Conservation (phyloP, 805 yeast species). For the Kuraishia floccosa region DNA sequence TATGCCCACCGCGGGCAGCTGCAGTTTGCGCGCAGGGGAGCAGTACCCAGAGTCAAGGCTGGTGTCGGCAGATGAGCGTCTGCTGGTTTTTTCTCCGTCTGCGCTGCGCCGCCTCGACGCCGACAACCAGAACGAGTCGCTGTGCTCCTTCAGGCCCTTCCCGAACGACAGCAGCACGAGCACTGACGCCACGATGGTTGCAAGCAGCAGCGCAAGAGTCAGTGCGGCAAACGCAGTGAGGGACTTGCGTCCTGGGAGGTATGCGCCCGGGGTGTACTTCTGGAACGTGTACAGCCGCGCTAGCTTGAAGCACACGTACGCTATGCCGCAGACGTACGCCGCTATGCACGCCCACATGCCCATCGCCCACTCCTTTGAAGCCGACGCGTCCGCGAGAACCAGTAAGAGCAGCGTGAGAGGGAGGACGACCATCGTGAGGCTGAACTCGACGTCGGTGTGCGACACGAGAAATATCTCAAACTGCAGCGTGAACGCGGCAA, state of each 20-base stretch:
- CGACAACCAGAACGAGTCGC: too few relatives aligned
- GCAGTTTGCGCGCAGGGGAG: too few relatives aligned
- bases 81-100: background rate
- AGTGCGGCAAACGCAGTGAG: constrained; percentile 27
- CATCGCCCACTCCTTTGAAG: constrained; percentile 17
- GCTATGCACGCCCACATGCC: constrained; percentile 13
- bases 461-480: constrained; percentile 27
- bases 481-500: constrained; percentile 32
- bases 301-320: constrained; percentile 28
- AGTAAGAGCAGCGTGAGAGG: constrained; percentile 24
- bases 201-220: constrained; percentile 18
- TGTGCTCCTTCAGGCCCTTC: background rate
- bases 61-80: constrained; percentile 1
- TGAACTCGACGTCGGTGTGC: constrained; percentile 25
- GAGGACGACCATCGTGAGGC: constrained; percentile 25
- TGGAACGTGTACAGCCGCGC: constrained; percentile 13
- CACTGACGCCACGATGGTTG: constrained; percentile 12
- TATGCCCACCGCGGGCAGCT: too few relatives aligned
- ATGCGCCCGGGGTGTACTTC: constrained; percentile 10
- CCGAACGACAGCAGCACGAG: constrained; percentile 3
- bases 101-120: too few relatives aligned
- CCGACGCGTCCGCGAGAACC: constrained; percentile 24
- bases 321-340: constrained; percentile 21
- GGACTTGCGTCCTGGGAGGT: constrained; percentile 29
- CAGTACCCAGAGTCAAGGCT: too few relatives aligned